These are phyloP conservation scores for Volvox carteri DNA, from an alignment of 163 green algal species.

Conservation along the genomic window DNA sequence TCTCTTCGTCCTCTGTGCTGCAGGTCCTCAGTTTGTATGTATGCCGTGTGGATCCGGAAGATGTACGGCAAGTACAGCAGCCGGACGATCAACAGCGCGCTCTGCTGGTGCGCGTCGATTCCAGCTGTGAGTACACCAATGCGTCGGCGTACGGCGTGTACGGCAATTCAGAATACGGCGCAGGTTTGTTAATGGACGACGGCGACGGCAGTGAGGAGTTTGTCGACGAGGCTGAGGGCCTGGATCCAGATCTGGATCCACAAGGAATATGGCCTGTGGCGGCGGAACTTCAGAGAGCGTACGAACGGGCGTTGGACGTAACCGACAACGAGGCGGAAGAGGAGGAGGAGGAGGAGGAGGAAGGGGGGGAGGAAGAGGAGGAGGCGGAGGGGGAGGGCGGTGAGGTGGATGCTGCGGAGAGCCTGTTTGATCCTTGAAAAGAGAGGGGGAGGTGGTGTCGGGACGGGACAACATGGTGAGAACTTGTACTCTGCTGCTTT, in stretches of 20 bases:
- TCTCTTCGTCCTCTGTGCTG: too few relatives aligned
- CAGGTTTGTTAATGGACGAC: not conserved
- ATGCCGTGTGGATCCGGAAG: not conserved
- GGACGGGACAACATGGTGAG: not conserved
- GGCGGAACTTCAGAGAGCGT: slow-evolving; percentile 13
- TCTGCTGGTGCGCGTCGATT: not conserved
- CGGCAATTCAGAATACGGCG: not conserved
- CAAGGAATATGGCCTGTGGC: not conserved
- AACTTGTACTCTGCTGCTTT: too few relatives aligned
- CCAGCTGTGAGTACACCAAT: slow-evolving; percentile 10
- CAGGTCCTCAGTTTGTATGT: slow-evolving; percentile 34
- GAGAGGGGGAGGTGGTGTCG: not conserved
- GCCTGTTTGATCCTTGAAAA: too few relatives aligned
- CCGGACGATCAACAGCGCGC: not conserved
- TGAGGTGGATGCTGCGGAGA: not conserved
- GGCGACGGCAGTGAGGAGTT: slow-evolving; percentile 24
- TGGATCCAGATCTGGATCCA: not conserved
- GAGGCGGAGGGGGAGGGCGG: not conserved
- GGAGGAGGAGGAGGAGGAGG: not conserved
- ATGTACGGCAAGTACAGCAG: slow-evolving; percentile 1
- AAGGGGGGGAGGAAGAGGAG: not conserved
- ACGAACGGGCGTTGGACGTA: slow-evolving; percentile 27
- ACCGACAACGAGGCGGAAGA: not conserved
- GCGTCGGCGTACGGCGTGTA: not conserved
- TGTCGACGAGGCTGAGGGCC: slow-evolving; percentile 33